Percentiles rank a stretch among this genome's conserved stretches.
These are phyloP conservation scores for Kalmusia sp. DNA, from an alignment of 2,329 filamentous ascomycete species.

Conservation along the genomic window DNA sequence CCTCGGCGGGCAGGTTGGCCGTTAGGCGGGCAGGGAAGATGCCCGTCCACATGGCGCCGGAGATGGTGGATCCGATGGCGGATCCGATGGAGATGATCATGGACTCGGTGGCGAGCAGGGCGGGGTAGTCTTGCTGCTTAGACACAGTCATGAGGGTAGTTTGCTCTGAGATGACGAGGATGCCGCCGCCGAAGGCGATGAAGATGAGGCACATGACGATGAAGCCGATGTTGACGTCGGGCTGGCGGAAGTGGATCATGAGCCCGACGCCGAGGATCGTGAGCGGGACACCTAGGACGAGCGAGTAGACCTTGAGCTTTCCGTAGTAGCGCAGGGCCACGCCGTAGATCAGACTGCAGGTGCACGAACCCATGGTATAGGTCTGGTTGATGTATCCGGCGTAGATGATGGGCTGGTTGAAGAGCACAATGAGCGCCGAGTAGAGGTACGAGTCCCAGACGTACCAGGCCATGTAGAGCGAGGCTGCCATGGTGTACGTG, in stretches of 20 bases:
- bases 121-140: conserved; percentile 42
- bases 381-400: conserved; percentile 51
- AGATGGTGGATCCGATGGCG: conserved; percentile 58
- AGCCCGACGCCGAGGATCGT: conserved; percentile 44
- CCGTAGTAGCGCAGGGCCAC: conserved; percentile 37
- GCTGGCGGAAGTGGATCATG: conserved; percentile 48
- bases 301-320: conserved; percentile 36
- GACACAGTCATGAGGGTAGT: conserved; percentile 43
- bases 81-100: conserved; percentile 66
- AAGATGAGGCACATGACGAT: conserved; percentile 46
- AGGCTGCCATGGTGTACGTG: conserved; percentile 58
- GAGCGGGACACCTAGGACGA: conserved; percentile 40
- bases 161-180: conserved; percentile 42
- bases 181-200: conserved; percentile 42
- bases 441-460: conserved; percentile 53
- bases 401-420: conserved; percentile 38
- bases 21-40: conserved; percentile 61
- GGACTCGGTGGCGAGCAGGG: conserved; percentile 56
- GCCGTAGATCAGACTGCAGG: conserved; percentile 38
- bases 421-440: conserved; percentile 50
- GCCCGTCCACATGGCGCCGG: conserved; percentile 70
- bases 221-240: conserved; percentile 42
- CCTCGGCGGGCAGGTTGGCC: conserved; percentile 53
- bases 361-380: conserved; percentile 48
- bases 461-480: conserved; percentile 41